These are phyloP conservation scores for Colletotrichum siamense DNA, from an alignment of 2,329 filamentous ascomycete species.

Conservation along the genomic window DNA sequence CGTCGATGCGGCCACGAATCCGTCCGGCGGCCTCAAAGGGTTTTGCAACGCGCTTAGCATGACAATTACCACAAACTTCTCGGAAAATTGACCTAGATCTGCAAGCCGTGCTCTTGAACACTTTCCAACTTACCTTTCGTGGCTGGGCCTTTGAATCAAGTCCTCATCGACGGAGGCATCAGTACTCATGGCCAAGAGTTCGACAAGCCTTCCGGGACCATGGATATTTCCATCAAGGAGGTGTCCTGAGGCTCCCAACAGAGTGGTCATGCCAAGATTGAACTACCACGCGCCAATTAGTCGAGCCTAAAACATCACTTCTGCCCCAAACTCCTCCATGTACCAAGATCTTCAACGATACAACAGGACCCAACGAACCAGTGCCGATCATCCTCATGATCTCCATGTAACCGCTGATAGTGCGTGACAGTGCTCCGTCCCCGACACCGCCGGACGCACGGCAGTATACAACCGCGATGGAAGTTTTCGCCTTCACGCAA, in stretches of 20 bases:
- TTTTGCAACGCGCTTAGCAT: too few relatives aligned
- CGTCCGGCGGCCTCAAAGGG: too few relatives aligned
- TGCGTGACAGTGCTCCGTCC: background rate
- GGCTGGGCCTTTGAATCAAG: too few relatives aligned
- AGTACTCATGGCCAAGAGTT: background rate
- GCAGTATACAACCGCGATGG: background rate
- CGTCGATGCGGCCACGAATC: too few relatives aligned
- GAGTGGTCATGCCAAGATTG: background rate
- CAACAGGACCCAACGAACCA: background rate
- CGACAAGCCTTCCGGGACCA: background rate
- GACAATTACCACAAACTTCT: too few relatives aligned
- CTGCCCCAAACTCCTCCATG: background rate
- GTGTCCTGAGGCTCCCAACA: background rate
- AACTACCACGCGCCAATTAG: background rate
- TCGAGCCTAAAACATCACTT: background rate
- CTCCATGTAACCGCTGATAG: background rate
- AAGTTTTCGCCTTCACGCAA: background rate
- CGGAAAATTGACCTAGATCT: too few relatives aligned
- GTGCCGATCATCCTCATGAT: background rate
- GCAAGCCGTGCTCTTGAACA: too few relatives aligned
- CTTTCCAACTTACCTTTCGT: too few relatives aligned
- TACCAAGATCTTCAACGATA: background rate
- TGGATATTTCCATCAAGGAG: background rate
- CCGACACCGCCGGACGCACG: background rate
- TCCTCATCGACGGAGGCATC: background rate